phyloP scores from a whole-genome alignment of 2,329 filamentous ascomycete genomes.

The Samsoniella hepiali region DNA sequence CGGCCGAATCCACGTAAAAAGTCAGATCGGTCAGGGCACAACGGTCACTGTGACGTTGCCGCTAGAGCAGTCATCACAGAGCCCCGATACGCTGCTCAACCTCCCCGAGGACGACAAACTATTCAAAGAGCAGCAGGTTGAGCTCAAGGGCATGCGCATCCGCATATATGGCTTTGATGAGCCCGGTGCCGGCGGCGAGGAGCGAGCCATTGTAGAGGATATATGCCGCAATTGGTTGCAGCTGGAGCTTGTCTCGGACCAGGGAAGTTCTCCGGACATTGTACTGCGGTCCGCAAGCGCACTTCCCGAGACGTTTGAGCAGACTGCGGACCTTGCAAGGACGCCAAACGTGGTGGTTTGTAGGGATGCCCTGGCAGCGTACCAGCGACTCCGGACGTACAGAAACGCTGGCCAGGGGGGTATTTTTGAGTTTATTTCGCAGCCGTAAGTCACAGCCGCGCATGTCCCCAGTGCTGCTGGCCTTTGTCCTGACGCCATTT shows the following conservation, averaged over 20 bases:
- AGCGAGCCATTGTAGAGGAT: not conserved
- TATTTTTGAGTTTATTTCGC: conserved; percentile 3
- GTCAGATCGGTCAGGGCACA: conserved; percentile 52
- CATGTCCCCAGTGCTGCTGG: not conserved
- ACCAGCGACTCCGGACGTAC: not conserved
- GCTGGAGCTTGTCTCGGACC: not conserved
- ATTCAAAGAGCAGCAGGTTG: not conserved
- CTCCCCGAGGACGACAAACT: not conserved
- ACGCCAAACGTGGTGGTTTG: conserved; percentile 1
- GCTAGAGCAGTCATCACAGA: not conserved
- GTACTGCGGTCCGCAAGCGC: not conserved
- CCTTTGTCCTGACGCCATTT: too few relatives aligned
- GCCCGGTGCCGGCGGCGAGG: not conserved
- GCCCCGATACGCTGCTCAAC: not conserved
- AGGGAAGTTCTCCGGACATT: not conserved
- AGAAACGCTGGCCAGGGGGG: not conserved
- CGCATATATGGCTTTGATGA: not conserved
- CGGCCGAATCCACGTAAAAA: conserved; percentile 56
- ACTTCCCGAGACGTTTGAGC: not conserved
- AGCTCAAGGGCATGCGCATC: conserved; percentile 5
- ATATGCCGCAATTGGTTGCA: conserved; percentile 2
- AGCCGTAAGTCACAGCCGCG: not conserved
- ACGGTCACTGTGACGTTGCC: not conserved
- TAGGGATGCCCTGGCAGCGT: not conserved
- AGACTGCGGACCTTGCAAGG: not conserved